Evolutionary conservation across 345 rosid species (phyloP).

Genomic region (Bruguiera gymnorhiza): DNA sequence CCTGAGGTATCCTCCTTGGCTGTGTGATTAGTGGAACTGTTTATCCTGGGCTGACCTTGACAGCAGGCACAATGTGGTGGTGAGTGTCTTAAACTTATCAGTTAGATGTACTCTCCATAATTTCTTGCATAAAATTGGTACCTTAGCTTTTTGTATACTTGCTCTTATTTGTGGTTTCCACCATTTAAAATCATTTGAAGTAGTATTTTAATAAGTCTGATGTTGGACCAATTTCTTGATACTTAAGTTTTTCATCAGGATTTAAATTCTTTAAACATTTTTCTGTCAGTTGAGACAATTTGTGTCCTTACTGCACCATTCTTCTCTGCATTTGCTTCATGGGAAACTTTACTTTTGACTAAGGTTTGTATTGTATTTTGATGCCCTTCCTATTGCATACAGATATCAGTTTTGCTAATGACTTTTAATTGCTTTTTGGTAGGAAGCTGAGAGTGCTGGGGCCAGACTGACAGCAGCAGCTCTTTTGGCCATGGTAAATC

Average conservation of each 20-base stretch:
- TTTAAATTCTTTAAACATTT: constrained; percentile 77
- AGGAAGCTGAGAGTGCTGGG: constrained; percentile 95
- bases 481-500: constrained; percentile 92
- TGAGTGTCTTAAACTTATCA: constrained; percentile 28
- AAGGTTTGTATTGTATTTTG: constrained; percentile 49
- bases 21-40: constrained; percentile 99
- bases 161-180: constrained; percentile 8
- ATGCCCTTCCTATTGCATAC: constrained; percentile 8
- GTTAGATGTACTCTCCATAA: not conserved
- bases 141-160: not conserved
- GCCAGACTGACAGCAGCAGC: constrained; percentile 95
- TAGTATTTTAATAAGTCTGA: not conserved
- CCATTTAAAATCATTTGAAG: constrained; percentile 1
- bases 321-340: constrained; percentile 95
- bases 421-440: constrained; percentile 17
- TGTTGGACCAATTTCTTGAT: constrained; percentile 12
- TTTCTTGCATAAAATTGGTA: not conserved
- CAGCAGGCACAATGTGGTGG: constrained; percentile 98
- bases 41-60: constrained; percentile 94
- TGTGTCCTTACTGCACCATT: constrained; percentile 96
- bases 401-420: constrained; percentile 13
- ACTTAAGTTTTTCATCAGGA: constrained; percentile 39
- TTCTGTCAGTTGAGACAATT: constrained; percentile 95
- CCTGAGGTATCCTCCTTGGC: constrained; percentile 80
- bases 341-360: constrained; percentile 93